These are phyloP conservation scores for Hanseniaspora valbyensis DNA, from an alignment of 805 yeast genomes.

Conservation along the genomic window DNA sequence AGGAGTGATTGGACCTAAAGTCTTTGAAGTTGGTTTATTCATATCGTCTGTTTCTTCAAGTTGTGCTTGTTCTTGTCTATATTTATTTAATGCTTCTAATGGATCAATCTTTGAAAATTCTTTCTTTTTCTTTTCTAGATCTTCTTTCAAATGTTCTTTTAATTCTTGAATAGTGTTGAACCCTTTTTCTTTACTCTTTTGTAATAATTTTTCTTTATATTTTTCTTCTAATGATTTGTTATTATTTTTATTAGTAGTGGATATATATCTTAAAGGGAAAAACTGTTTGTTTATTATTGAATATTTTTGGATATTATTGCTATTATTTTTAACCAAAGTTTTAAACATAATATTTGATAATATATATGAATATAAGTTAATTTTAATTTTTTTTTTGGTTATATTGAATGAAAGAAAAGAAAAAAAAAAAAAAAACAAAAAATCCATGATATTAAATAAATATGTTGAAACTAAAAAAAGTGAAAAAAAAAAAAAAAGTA, in stretches of 20 bases:
- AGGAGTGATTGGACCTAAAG: constrained; percentile 32
- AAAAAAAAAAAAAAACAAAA: no score
- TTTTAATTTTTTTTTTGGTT: no score
- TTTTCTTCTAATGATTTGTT: constrained; percentile 24
- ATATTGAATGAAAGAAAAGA: no score
- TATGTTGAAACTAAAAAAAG: no score
- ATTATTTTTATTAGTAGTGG: constrained; percentile 15
- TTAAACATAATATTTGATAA: no score
- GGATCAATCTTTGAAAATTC: constrained; percentile 59
- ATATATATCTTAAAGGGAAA: background rate
- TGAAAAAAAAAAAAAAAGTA: no score
- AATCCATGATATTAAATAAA: no score
- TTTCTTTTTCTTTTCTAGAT: constrained; percentile 44
- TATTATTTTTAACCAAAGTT: no score
- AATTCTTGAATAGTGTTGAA: constrained; percentile 42
- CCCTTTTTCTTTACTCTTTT: constrained; percentile 31
- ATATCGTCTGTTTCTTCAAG: constrained; percentile 22
- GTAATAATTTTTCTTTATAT: constrained; percentile 31
- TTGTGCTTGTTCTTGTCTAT: constrained; percentile 32
- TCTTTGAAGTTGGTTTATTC: constrained; percentile 21
- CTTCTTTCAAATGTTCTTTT: constrained; percentile 49
- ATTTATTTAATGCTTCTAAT: constrained; percentile 51
- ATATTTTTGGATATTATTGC: background rate
- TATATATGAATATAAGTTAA: no score
- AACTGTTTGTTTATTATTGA: background rate